A percentile compares a stretch with the other conserved stretches of the same genome.
These are phyloP conservation scores for Emericellopsis atlantica DNA, from an alignment of 2,329 filamentous ascomycete species.

Conservation along the genomic window DNA sequence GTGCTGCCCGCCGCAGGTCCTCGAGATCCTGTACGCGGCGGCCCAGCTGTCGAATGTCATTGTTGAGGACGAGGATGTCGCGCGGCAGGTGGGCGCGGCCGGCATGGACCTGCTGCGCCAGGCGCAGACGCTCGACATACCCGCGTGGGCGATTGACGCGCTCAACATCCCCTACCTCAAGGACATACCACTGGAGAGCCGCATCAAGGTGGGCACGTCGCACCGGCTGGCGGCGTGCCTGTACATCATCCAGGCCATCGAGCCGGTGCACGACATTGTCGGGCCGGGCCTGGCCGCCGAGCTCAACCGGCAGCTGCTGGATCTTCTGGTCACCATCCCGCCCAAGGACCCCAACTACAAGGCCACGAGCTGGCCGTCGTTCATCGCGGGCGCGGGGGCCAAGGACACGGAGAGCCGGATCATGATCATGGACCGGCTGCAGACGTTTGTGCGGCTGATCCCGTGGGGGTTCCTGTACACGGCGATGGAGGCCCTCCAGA, in stretches of 20 bases:
- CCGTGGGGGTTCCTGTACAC: slow-evolving; percentile 37
- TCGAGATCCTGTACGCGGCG: slow-evolving; percentile 29
- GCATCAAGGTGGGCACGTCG: slow-evolving; percentile 26
- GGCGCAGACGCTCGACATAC: slow-evolving; percentile 25
- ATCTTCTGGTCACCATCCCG: slow-evolving; percentile 32
- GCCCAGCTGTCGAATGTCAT: slow-evolving; percentile 22
- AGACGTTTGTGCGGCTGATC: slow-evolving; percentile 22
- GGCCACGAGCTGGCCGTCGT: slow-evolving; percentile 42
- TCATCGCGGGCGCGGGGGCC: slow-evolving; percentile 40
- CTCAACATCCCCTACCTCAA: slow-evolving; percentile 19
- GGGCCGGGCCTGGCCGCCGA: slow-evolving; percentile 14
- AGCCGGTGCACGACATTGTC: slow-evolving; percentile 12
- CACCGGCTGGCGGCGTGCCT: slow-evolving; percentile 30
- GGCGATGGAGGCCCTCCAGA: slow-evolving; percentile 28
- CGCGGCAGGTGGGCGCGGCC: slow-evolving; percentile 14
- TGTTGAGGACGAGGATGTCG: slow-evolving; percentile 12
- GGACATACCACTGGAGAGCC: slow-evolving; percentile 18
- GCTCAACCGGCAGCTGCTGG: slow-evolving; percentile 31
- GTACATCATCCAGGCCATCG: slow-evolving; percentile 29
- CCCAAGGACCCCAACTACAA: slow-evolving; percentile 40
- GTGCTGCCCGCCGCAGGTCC: slow-evolving; percentile 29
- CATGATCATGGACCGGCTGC: slow-evolving; percentile 35
- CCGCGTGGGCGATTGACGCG: slow-evolving; percentile 24
- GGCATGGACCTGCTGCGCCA: slow-evolving; percentile 20
- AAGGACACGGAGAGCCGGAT: slow-evolving; percentile 24